Base-by-base conservation (phyloP, 1,284 basidiomycete species). In the Tilletia walkeri region DNA sequence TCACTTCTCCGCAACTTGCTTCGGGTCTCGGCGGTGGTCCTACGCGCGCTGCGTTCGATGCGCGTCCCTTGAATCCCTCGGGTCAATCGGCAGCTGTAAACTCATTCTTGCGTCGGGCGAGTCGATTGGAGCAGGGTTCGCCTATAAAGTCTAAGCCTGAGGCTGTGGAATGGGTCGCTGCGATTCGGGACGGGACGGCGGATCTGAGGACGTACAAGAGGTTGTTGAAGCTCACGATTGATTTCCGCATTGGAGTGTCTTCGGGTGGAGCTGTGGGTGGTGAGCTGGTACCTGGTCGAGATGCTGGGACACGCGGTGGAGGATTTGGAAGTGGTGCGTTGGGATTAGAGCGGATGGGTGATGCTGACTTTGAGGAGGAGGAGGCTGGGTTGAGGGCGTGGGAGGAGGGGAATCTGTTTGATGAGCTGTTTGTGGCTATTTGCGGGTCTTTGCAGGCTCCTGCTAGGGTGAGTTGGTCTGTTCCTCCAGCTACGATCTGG, bases 61-160 rank as follows among this genome's bases (percentile, higher is more conserved):
- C 18, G 38, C 50, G 56, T 38, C 47, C 49, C 10, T 65, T 63
- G 65, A 36, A 63, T 39, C 36, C 63, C 4, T 38, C n/a, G 20
- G 59, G n/a, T 7, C 20, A 54, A 34, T 41, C 66, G 30, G 48
- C 45, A 12, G 59, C 65, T 5, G 39, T 65, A 7, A 66, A 65
- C 10, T 73, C 69, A 56, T 72, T 74, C 61, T 48, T 70, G 67
- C 68, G 39, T 70, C 69, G 38, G 20, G 61, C 14, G 5, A 71
- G 47, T 34, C 68, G 50, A 12, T 45, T 77, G 49, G 76, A 74
- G 30, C 73, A 72, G 30, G 65, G 74, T 1, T 77, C 76, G 6
- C 77, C 78, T 2, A 71, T 75, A 6, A 79, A 77, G 66, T 61
- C 67, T 1, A 73, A 69, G 34, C 76, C 79, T 0, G 78, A 80